Evolutionary conservation across 164 flowering plant genomes (phyloP).

Genomic region (Vitis rupestris): DNA sequence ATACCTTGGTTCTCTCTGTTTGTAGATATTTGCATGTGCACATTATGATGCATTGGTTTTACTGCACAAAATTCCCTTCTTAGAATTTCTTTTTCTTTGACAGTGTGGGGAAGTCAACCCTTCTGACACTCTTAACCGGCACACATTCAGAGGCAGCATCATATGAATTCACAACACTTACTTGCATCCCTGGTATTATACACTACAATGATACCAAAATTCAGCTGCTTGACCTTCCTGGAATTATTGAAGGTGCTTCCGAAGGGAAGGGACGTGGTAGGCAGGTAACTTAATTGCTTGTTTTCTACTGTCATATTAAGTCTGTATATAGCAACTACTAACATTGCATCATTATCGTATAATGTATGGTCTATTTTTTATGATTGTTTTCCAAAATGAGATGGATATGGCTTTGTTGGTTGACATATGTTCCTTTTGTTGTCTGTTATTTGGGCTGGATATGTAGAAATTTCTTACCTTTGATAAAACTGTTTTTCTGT

Average conservation of each 20-base stretch:
- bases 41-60: too few species aligned
- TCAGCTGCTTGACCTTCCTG: conserved; percentile 99
- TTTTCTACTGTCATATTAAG: background rate
- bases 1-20: too few species aligned
- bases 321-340: background rate
- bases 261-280: conserved; percentile 99
- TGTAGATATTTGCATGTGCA: too few species aligned
- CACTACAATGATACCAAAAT: conserved; percentile 98
- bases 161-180: conserved; percentile 99
- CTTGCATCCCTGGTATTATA: conserved; percentile 98
- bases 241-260: conserved; percentile 99
- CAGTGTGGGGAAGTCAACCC: conserved; percentile 99
- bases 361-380: background rate
- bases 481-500: conserved; percentile 12
- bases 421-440: background rate
- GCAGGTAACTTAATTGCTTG: conserved; percentile 56
- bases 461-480: background rate
- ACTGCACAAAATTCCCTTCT: background rate
- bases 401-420: background rate
- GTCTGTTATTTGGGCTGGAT: background rate
- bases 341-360: background rate
- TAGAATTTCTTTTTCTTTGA: conserved; percentile 8
- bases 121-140: conserved; percentile 88
- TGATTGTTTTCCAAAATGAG: background rate
- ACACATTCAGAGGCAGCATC: conserved; percentile 99